Conservation (phyloP, 441 rosid genomes). For the Flueggea neowawraea region DNA sequence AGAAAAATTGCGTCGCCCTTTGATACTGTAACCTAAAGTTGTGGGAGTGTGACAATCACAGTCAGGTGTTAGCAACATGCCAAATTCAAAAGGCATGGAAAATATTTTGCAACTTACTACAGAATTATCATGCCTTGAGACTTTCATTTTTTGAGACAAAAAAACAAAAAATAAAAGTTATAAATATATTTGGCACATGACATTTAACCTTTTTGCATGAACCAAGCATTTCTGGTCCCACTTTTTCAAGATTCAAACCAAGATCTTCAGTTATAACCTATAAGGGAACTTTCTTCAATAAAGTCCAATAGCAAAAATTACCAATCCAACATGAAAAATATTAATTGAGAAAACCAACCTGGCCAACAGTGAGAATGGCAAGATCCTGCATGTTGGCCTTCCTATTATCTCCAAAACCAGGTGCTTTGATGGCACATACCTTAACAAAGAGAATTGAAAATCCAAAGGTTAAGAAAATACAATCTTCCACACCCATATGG, state of each 20-base stretch:
- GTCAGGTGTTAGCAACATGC: too few species aligned
- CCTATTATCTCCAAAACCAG: constrained; percentile 83
- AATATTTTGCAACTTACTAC: not conserved
- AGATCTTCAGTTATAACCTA: constrained; percentile 73
- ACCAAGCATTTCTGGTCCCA: constrained; percentile 59
- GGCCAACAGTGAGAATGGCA: constrained; percentile 66
- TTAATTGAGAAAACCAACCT: constrained; percentile 8
- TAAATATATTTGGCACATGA: not conserved
- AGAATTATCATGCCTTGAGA: too few species aligned
- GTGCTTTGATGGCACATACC: constrained; percentile 84
- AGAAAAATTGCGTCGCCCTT: constrained; percentile 66
- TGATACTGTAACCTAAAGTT: constrained; percentile 48
- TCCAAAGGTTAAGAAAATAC: too few species aligned
- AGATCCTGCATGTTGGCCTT: constrained; percentile 64
- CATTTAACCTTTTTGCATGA: constrained; percentile 56
- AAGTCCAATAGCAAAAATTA: not conserved
- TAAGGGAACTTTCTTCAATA: constrained; percentile 6
- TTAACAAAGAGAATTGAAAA: not conserved
- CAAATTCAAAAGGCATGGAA: not conserved
- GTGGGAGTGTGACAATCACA: too few species aligned
- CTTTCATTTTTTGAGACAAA: too few species aligned
- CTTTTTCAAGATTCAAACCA: constrained; percentile 70
- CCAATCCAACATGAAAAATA: not conserved
- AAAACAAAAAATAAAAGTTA: too few species aligned
- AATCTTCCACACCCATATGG: too few species aligned